A percentile compares a stretch with the other conserved stretches of the same genome.
Conservation (phyloP, 1,284 basidiomycete species). For the Puccinia brachypodii region DNA sequence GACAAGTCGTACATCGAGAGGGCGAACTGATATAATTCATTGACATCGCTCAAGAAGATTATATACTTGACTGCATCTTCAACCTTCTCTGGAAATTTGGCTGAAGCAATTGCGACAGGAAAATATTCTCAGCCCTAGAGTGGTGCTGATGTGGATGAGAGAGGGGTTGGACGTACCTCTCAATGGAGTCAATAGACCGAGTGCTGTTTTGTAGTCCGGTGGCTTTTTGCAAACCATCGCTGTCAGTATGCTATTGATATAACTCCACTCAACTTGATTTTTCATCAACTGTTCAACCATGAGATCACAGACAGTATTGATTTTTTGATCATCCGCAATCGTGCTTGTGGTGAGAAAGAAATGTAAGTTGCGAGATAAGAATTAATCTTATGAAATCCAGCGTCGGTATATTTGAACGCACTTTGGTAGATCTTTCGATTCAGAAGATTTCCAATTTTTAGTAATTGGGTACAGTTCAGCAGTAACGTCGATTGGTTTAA, state of each 20-base stretch:
- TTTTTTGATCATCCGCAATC: slow-evolving; percentile 59
- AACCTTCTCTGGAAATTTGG: slow-evolving; percentile 70
- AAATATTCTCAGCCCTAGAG: slow-evolving; percentile 14
- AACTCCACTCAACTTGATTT: slow-evolving; percentile 68
- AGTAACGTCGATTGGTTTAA: slow-evolving; percentile 64
- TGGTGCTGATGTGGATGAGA: background rate
- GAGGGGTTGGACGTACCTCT: slow-evolving; percentile 63
- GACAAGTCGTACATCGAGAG: slow-evolving; percentile 99
- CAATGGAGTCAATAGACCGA: slow-evolving; percentile 73
- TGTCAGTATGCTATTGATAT: slow-evolving; percentile 86
- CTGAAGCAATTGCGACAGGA: slow-evolving; percentile 59
- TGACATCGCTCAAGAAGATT: slow-evolving; percentile 93
- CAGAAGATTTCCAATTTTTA: slow-evolving; percentile 24
- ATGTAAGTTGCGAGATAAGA: background rate
- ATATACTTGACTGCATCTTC: slow-evolving; percentile 98
- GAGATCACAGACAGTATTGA: slow-evolving; percentile 75
- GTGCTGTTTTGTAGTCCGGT: slow-evolving; percentile 82
- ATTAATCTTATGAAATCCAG: background rate
- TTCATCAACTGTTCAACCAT: slow-evolving; percentile 72
- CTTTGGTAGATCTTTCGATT: background rate
- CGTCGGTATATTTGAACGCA: background rate
- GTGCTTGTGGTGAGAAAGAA: slow-evolving; percentile 36
- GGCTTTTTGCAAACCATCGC: slow-evolving; percentile 89
- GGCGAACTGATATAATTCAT: slow-evolving; percentile 87
- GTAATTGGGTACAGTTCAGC: slow-evolving; percentile 24